Base-by-base conservation (phyloP, 2,329 filamentous ascomycete genomes). In the Hyphodiscus sp. region DNA sequence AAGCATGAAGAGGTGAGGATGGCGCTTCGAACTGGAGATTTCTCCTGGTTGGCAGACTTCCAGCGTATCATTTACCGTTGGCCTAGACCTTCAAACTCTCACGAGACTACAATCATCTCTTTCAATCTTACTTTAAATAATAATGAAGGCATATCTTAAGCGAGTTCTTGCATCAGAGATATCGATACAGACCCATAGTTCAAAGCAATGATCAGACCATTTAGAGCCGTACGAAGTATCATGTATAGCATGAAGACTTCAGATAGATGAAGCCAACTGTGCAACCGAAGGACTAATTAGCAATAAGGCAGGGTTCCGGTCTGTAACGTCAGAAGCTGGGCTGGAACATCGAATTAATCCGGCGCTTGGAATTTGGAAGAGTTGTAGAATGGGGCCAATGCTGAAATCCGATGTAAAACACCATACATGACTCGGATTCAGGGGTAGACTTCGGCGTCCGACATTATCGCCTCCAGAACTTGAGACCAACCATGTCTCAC, bases 401-500 rank as follows among this genome's bases (percentile, higher is more conserved):
- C 19, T 19, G 19, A 23, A 47, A 50, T 49, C 43, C 41, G 44
- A 46, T 41, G 29, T 49, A 47, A 19, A 20, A 44, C 51, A 45
- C 51, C 52, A n/a, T n/a, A n/a, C n/a, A n/a, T 54, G 55, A 46
- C 11, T 18, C 23, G 18, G 11, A 38, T 4, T 57, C 58, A 60
- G 56, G 52, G 57, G 58, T 2, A 8, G 43, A 58, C 5, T 29
- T 52, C 54, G 51, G 20, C 33, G 29, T 53, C 47, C 52, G 7
- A 60, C 56, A 47, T 47, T 30, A 47, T 59, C 55, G 55, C 55
- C 55, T 56, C 23, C 30, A 56, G 47, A 59, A 33, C 44, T 30
- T 50, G 54, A 60, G 54, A 58, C 53, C 19, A 6, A 11, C 30
- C 20, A 41, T 20, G 47, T 49, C 30, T 46, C 53, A 26, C 51